Base-by-base conservation (phyloP, 2,329 filamentous ascomycete genomes). In the Cercospora zeae-maydis region DNA sequence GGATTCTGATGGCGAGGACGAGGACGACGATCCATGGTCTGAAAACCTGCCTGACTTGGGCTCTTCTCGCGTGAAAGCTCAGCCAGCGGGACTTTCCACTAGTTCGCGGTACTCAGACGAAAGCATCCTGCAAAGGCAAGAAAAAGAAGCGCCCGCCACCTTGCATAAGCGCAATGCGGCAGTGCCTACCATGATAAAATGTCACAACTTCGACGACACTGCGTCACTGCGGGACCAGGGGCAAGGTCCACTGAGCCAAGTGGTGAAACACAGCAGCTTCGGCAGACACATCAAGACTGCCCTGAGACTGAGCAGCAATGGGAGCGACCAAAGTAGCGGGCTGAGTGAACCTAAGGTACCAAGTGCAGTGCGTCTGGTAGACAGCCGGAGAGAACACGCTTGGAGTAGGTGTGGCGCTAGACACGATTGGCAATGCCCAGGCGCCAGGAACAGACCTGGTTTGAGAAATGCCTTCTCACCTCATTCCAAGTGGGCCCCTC, bases 11-110 rank as follows among this genome's bases (percentile, higher is more conserved):
- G 21, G 27, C 7, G 51, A 61, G 6, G 49, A 37, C n/a, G 59
- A 61, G 13, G 37, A 56, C 33, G 59, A 49, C 9, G 59, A 61
- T 21, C 37, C 51, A 11, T 56, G 59, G 59, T 45, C 36, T 16
- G 52, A 49, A 13, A 27, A 30, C 6, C 47, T 51, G 52, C 33
- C 52, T 19, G 19, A 55, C 4, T 16, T 19, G 11, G 39, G 19
- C n/a, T 9, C 9, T 24, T 24, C 10, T 24, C 39, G n/a, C 7
- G 21, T 11, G 16, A 19, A 45, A 14, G 39, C 39, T 14, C 39
- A 11, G 21, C 1, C 39, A 24, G 36, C 19, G n/a, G 13, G 1
- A 37, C 14, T 55, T 21, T 19, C 30, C 9, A 33, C 52, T 19
- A 55, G 52, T 31, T 55, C 52, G 19, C 30, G 24, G 6, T 39